Percentiles rank a stretch among this genome's conserved stretches.
Evolutionary conservation across 768 basidiomycete species (phyloP).

Genomic region (Dacryopinax spathularia): DNA sequence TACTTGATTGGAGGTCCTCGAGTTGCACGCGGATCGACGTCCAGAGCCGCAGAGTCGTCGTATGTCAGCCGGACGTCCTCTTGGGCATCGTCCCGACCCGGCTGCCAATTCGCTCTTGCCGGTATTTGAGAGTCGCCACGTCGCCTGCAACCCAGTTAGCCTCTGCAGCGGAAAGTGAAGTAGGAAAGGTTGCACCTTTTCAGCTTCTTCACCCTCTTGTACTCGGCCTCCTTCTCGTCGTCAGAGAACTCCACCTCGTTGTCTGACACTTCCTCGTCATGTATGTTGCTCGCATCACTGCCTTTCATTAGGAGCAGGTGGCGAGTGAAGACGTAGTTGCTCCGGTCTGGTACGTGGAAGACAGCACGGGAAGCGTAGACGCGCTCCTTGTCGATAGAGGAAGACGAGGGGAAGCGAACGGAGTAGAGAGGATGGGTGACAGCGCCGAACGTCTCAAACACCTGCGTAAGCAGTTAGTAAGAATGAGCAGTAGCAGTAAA

Average conservation of each 20-base stretch:
- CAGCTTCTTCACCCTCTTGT: constrained; percentile 43
- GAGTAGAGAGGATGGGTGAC: constrained; percentile 82
- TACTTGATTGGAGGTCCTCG: not conserved
- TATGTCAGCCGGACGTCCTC: not conserved
- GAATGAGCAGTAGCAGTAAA: not conserved
- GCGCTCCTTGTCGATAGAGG: constrained; percentile 45
- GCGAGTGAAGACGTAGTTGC: constrained; percentile 69
- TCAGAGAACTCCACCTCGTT: constrained; percentile 90
- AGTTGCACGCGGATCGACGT: not conserved
- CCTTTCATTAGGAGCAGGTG: constrained; percentile 61
- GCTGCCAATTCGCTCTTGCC: not conserved
- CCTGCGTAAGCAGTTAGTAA: constrained; percentile 29
- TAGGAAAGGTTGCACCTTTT: constrained; percentile 33
- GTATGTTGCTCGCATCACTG: constrained; percentile 85
- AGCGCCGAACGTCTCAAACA: constrained; percentile 93
- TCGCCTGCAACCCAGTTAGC: not conserved
- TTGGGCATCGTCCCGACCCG: not conserved
- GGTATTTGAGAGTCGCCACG: not conserved
- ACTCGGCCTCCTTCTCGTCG: constrained; percentile 75
- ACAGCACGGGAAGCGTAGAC: constrained; percentile 47
- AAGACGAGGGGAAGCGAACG: constrained; percentile 57
- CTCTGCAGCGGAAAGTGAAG: not conserved
- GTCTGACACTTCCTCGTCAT: constrained; percentile 86
- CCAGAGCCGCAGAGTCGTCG: not conserved
- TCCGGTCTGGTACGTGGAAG: constrained; percentile 68